Conservation (phyloP, 2,329 filamentous ascomycete species). For the Didymella pomorum region DNA sequence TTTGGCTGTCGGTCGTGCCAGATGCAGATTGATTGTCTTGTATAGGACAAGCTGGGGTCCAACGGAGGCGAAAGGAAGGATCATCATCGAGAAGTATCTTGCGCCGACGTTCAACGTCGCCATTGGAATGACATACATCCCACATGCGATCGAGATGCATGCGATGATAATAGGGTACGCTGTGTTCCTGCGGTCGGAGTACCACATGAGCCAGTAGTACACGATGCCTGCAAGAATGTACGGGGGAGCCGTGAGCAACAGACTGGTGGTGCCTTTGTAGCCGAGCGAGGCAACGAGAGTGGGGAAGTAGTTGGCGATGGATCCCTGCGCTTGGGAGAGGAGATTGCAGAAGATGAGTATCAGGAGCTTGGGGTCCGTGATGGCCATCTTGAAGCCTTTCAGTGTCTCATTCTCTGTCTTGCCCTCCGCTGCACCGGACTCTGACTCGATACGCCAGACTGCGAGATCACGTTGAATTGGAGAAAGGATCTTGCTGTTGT, state of each 20-base stretch:
- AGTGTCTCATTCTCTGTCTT: slow-evolving; percentile 53
- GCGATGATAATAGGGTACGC: slow-evolving; percentile 52
- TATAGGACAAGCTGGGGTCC: slow-evolving; percentile 33
- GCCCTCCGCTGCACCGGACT: slow-evolving; percentile 29
- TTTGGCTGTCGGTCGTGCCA: slow-evolving; percentile 32
- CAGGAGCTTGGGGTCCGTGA: slow-evolving; percentile 67
- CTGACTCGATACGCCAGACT: slow-evolving; percentile 32
- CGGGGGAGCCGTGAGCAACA: slow-evolving; percentile 65
- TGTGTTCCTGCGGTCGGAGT: slow-evolving; percentile 55
- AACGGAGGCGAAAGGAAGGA: slow-evolving; percentile 33
- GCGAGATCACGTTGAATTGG: slow-evolving; percentile 27
- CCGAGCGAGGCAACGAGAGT: slow-evolving; percentile 63
- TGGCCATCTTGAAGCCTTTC: slow-evolving; percentile 63
- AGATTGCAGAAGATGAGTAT: slow-evolving; percentile 67
- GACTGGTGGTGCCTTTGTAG: slow-evolving; percentile 61
- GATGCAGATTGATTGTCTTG: slow-evolving; percentile 36
- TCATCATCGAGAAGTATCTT: slow-evolving; percentile 46
- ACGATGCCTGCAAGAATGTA: slow-evolving; percentile 63
- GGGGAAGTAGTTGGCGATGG: slow-evolving; percentile 59
- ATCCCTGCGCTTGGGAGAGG: slow-evolving; percentile 65
- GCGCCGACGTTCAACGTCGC: slow-evolving; percentile 40
- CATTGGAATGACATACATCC: slow-evolving; percentile 50
- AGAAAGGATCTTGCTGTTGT: slow-evolving; percentile 27
- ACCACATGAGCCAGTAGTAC: slow-evolving; percentile 52
- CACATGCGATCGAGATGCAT: slow-evolving; percentile 48